phyloP scores from a whole-genome alignment of 2,329 filamentous ascomycete species.

The Hymenotorrendiella dingleyae region DNA sequence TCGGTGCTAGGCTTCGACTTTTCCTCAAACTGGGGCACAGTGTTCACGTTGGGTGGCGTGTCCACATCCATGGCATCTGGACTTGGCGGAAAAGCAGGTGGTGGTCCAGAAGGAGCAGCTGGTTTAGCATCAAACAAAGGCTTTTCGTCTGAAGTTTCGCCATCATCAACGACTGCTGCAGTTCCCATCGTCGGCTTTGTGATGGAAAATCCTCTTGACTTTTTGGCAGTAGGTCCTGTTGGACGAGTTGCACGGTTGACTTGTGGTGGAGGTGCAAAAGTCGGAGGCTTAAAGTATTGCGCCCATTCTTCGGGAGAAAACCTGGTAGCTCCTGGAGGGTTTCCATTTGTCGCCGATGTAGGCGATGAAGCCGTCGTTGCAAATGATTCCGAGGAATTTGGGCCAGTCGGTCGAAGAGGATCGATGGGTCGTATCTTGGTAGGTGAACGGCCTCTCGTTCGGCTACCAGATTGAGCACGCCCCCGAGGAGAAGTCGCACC shows the following conservation, averaged over 20 bases:
- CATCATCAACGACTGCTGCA: slow-evolving; percentile 24
- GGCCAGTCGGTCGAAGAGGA: slow-evolving; percentile 7
- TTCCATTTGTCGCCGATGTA: slow-evolving; percentile 22
- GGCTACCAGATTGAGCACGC: slow-evolving; percentile 24
- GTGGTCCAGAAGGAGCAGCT: slow-evolving; percentile 10
- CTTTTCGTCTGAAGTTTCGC: slow-evolving; percentile 23
- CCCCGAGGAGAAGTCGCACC: slow-evolving; percentile 9
- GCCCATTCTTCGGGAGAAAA: slow-evolving; percentile 29
- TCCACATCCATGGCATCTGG: slow-evolving; percentile 63
- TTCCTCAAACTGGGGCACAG: slow-evolving; percentile 42
- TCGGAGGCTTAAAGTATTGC: slow-evolving; percentile 27
- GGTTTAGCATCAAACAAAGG: slow-evolving; percentile 19
- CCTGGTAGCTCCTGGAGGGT: slow-evolving; percentile 26
- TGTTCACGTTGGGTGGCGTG: slow-evolving; percentile 36
- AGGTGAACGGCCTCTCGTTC: slow-evolving; percentile 27
- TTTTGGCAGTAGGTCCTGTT: slow-evolving; percentile 15
- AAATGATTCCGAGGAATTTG: too few species aligned
- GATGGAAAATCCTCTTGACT: slow-evolving; percentile 14
- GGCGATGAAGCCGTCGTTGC: slow-evolving; percentile 12
- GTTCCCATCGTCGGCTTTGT: slow-evolving; percentile 26
- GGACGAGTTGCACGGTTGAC: too few species aligned
- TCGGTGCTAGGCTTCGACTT: slow-evolving; percentile 48
- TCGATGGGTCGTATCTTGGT: slow-evolving; percentile 19
- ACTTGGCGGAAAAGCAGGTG: slow-evolving; percentile 28
- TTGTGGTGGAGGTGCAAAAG: slow-evolving; percentile 21